These are phyloP conservation scores for Pythium phragmiticola DNA, from an alignment of 352 stramenopile species.

Conservation along the genomic window DNA sequence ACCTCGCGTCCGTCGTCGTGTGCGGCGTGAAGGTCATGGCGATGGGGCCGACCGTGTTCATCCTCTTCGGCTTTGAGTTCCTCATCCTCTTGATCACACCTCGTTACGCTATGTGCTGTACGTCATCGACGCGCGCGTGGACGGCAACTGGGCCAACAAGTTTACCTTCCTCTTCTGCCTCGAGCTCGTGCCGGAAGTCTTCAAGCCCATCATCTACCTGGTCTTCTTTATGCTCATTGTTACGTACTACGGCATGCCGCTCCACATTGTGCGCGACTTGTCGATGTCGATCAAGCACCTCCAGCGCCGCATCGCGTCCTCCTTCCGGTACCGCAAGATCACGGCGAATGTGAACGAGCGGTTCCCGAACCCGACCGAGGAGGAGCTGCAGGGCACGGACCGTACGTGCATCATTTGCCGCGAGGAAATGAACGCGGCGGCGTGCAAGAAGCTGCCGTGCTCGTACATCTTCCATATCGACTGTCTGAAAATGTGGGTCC, in stretches of 20 bases:
- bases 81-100: conserved; percentile 93
- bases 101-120: conserved; percentile 92
- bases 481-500: conserved; percentile 98
- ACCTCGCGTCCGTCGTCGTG: conserved; percentile 88
- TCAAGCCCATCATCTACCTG: conserved; percentile 96
- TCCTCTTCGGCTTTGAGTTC: conserved; percentile 98
- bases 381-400: conserved; percentile 93
- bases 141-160: conserved; percentile 89
- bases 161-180: conserved; percentile 93
- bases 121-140: conserved; percentile 90
- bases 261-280: conserved; percentile 97
- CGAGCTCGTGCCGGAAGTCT: conserved; percentile 94
- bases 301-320: conserved; percentile 78
- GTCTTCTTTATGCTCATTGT: conserved; percentile 98
- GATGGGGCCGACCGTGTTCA: conserved; percentile 89
- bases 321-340: conserved; percentile 93
- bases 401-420: conserved; percentile 97
- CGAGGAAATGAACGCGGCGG: conserved; percentile 88
- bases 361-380: conserved; percentile 93
- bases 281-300: conserved; percentile 92
- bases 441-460: conserved; percentile 96
- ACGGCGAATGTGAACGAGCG: conserved; percentile 95
- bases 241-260: conserved; percentile 96
- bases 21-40: conserved; percentile 80
- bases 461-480: conserved; percentile 97